Base-by-base conservation (phyloP, 805 yeast genomes). In the Saccharomycopsis fodiens region DNA sequence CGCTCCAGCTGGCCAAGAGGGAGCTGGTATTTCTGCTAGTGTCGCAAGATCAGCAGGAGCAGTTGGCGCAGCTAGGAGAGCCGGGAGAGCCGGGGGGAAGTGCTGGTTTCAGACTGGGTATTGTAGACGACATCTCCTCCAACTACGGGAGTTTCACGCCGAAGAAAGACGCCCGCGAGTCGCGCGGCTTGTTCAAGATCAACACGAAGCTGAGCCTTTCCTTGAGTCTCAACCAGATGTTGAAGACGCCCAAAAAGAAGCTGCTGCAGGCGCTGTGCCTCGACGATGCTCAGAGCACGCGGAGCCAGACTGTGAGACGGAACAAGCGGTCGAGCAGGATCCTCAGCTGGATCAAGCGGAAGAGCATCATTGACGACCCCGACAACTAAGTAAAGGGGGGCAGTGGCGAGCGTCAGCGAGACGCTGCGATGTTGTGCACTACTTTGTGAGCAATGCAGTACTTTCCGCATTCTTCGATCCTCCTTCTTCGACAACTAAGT, bases 161-260 rank as follows among this genome's bases (percentile, higher is more conserved):
- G 36, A 40, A 40, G 30, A 29, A 35, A 5, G 43, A 40, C 23
- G 34, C 35, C 13, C 29, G 17, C n/a, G 10, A 6, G 29, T 32
- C 40, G 15, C 12, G 32, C 15, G 34, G 41, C 6, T 32, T 44
- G 15, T 47, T 47, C 29, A 34, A 30, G 13, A 39, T 47, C 20
- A 47, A 44, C 27, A 47, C 47, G 6, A 39, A 40, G 20, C 36
- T 44, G 6, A 43, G 47, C 22, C 19, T 47, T 22, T 44, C 42
- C 30, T 36, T 45, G 31, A 45, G 44, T 34, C 35, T 45, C 16
- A 41, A 30, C 31, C 13, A 27, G 7, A 23, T 44, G 13, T 39
- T 47, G 39, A 44, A 47, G 30, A 35, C 50, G 16, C 50, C 50
- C 12, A 46, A 46, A 21, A n/a, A 21, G 10, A 46, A 46, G 30